Evolutionary conservation across 2,329 filamentous ascomycete genomes (phyloP).

Genomic region (Nemania serpens): DNA sequence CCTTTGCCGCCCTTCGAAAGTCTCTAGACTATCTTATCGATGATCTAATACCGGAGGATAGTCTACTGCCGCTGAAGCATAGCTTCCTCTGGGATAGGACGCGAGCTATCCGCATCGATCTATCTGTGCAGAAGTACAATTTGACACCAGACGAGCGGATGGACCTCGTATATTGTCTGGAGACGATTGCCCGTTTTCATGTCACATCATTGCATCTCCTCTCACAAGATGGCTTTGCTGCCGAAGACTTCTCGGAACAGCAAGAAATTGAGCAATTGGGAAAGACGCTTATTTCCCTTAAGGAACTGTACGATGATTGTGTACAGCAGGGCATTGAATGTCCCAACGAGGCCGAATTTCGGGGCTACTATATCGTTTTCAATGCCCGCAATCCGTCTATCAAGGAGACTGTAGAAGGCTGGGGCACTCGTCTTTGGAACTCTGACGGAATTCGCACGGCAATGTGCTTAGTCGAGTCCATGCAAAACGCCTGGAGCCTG

Average conservation of each 20-base stretch:
- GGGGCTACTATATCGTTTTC: conserved; percentile 67
- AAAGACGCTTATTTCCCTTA: conserved; percentile 67
- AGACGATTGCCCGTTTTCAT: conserved; percentile 70
- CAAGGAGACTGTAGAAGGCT: conserved; percentile 58
- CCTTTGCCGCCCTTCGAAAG: conserved; percentile 59
- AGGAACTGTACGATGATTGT: conserved; percentile 70
- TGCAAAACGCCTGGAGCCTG: conserved; percentile 62
- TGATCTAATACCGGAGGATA: conserved; percentile 59
- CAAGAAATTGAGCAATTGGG: conserved; percentile 71
- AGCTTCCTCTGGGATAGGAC: conserved; percentile 72
- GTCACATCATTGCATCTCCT: conserved; percentile 67
- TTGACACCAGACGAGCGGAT: conserved; percentile 61
- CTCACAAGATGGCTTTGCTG: conserved; percentile 58
- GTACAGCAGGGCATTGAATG: conserved; percentile 61
- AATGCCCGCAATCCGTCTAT: conserved; percentile 64
- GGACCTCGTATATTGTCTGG: conserved; percentile 65
- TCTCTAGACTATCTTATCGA: conserved; percentile 69
- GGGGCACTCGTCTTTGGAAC: conserved; percentile 61
- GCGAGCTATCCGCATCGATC: conserved; percentile 69
- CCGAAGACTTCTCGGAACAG: conserved; percentile 67
- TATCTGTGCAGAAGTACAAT: conserved; percentile 66
- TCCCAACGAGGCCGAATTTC: conserved; percentile 68
- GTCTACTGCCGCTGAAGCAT: conserved; percentile 60
- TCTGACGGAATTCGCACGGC: conserved; percentile 66
- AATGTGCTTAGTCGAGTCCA: conserved; percentile 61